Evolutionary conservation across 352 stramenopile genomes (phyloP).

Genomic region (Globisporangium carolinianum): DNA sequence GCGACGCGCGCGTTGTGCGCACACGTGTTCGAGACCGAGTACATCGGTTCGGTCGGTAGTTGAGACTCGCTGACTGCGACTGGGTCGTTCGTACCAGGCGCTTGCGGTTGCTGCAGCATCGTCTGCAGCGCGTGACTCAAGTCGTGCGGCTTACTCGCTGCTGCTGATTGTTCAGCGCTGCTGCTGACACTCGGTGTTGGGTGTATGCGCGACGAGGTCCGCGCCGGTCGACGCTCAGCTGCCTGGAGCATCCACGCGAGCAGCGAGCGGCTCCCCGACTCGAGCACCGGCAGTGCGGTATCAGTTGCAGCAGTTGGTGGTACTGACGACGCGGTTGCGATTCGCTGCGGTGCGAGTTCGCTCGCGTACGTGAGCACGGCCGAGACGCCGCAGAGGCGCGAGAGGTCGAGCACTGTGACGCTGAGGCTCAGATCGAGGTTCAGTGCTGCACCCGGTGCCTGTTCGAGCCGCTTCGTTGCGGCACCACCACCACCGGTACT

Average conservation of each 20-base stretch:
- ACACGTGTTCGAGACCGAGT: conserved; percentile 36
- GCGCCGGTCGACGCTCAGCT: conserved; percentile 21
- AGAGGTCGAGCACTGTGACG: conserved; percentile 68
- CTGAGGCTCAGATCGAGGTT: conserved; percentile 67
- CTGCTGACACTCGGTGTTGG: not conserved
- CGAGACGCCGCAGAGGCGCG: conserved; percentile 66
- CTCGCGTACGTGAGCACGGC: conserved; percentile 67
- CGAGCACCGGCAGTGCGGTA: not conserved
- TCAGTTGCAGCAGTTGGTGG: not conserved
- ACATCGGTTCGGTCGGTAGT: not conserved
- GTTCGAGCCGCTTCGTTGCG: conserved; percentile 42
- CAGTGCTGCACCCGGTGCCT: conserved; percentile 22
- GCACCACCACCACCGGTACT: conserved; percentile 13
- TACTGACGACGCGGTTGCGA: conserved; percentile 15
- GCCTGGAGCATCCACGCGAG: conserved; percentile 55
- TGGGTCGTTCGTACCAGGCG: not conserved
- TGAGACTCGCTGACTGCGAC: no score
- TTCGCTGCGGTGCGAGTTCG: conserved; percentile 19
- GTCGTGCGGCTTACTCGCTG: conserved; percentile 19
- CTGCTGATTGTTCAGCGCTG: not conserved
- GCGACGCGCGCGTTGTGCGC: conserved; percentile 55
- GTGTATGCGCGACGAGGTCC: conserved; percentile 9
- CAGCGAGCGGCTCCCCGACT: conserved; percentile 37
- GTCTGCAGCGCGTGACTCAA: conserved; percentile 37
- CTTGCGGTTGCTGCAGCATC: conserved; percentile 16